A percentile compares a stretch with the other conserved stretches of the same genome.
Evolutionary conservation across 768 basidiomycete genomes (phyloP).

Genomic region (Lentinus tigrinus): DNA sequence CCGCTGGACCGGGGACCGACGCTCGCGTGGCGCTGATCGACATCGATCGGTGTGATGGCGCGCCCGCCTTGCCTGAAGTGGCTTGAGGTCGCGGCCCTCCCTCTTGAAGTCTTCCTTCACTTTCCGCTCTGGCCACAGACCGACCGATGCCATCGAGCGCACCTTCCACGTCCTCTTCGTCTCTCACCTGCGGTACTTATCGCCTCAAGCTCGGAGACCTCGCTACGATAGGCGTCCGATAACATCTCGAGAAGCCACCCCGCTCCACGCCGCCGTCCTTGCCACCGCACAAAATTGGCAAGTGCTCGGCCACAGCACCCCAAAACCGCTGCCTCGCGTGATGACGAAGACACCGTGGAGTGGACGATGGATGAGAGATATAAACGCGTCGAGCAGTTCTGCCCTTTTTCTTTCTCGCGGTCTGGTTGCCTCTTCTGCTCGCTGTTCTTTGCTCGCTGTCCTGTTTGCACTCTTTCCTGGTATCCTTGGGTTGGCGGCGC

Average conservation of each 20-base stretch:
- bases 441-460: too few relatives aligned
- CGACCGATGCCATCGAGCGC: not conserved
- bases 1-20: not conserved
- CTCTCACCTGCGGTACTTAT: too few relatives aligned
- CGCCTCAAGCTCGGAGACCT: not conserved
- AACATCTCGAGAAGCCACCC: conserved; percentile 8
- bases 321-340: not conserved
- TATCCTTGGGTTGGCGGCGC: too few relatives aligned
- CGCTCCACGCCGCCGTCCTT: conserved; percentile 1
- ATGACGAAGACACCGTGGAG: not conserved
- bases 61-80: not conserved
- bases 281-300: not conserved
- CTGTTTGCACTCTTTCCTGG: too few relatives aligned
- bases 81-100: not conserved
- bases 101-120: not conserved
- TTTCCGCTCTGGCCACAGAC: not conserved
- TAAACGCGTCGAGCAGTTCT: not conserved
- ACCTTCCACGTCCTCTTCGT: not conserved
- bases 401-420: too few relatives aligned
- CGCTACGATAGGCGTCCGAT: conserved; percentile 11
- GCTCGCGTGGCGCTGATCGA: conserved; percentile 5
- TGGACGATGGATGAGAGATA: not conserved
- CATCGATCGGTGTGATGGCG: not conserved
- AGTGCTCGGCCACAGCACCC: conserved; percentile 3
- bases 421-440: too few relatives aligned